A percentile compares a stretch with the other conserved stretches of the same genome.
These are phyloP conservation scores for Hypomontagnella submonticulosa DNA, from an alignment of 495 filamentous ascomycete species.

Conservation along the genomic window DNA sequence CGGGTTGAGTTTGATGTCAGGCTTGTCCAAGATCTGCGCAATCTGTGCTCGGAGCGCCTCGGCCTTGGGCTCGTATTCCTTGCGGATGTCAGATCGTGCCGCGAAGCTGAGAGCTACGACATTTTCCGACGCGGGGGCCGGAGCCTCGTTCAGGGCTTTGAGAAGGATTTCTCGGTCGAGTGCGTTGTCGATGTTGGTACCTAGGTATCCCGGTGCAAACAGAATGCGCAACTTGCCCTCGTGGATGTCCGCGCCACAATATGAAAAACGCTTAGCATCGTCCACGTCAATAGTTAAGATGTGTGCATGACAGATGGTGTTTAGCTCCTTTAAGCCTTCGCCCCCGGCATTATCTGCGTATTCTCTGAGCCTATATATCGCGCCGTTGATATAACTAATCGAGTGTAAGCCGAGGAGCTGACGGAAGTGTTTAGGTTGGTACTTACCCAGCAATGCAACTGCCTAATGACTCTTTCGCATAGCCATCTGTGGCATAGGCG, in stretches of 20 bases:
- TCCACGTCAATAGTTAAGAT: constrained; percentile 60
- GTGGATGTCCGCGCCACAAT: constrained; percentile 57
- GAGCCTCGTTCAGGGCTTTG: constrained; percentile 57
- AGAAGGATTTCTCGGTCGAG: constrained; percentile 51
- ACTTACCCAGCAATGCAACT: constrained; percentile 57
- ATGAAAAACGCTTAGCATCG: constrained; percentile 54
- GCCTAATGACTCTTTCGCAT: constrained; percentile 58
- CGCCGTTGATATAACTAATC: constrained; percentile 57
- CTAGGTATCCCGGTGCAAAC: constrained; percentile 57
- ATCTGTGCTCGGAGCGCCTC: constrained; percentile 50
- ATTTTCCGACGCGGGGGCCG: constrained; percentile 32
- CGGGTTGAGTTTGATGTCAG: constrained; percentile 54
- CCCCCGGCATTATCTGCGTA: constrained; percentile 49
- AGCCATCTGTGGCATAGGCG: constrained; percentile 60
- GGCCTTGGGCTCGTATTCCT: constrained; percentile 56
- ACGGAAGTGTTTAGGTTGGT: not conserved
- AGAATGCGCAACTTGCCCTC: constrained; percentile 61
- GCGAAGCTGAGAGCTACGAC: constrained; percentile 54
- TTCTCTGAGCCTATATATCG: constrained; percentile 55
- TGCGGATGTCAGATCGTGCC: constrained; percentile 56
- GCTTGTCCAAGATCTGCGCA: constrained; percentile 52
- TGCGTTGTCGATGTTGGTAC: constrained; percentile 56
- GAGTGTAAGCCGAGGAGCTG: not conserved
- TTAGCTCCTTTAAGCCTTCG: constrained; percentile 58
- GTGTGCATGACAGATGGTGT: constrained; percentile 57